Evolutionary conservation across 75 land plant species (phyloP).

Genomic region (Sequoia sempervirens): DNA sequence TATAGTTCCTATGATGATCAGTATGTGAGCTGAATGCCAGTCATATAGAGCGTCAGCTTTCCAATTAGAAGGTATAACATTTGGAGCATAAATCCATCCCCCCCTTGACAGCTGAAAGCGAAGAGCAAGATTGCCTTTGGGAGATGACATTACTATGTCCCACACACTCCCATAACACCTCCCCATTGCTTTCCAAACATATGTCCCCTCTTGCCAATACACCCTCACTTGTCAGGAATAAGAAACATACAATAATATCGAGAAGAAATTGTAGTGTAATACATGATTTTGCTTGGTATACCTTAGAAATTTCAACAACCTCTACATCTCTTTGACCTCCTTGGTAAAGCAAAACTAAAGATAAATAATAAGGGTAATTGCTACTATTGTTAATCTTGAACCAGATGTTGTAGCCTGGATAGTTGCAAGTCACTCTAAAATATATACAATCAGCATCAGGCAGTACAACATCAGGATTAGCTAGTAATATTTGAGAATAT

Average conservation of each 20-base stretch:
- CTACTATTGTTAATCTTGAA: constrained; percentile 40
- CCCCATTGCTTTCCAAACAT: background rate
- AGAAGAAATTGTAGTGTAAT: no score
- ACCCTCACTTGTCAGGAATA: no score
- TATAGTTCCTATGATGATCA: no score
- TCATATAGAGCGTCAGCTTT: background rate
- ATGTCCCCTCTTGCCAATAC: background rate
- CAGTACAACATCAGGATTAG: no score
- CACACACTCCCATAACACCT: background rate
- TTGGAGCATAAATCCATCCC: background rate
- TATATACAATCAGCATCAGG: no score
- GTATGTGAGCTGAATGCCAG: background rate
- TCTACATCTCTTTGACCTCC: constrained; percentile 28
- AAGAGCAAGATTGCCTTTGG: background rate
- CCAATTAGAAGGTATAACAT: background rate
- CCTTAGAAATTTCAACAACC: constrained; percentile 34
- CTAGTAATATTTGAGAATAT: background rate
- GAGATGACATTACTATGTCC: background rate
- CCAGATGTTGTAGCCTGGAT: constrained; percentile 21
- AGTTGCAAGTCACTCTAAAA: constrained; percentile 25
- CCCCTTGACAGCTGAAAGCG: background rate
- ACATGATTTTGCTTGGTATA: background rate
- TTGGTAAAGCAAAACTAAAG: constrained; percentile 24
- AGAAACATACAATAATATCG: no score
- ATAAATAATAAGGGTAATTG: constrained; percentile 36